Conservation (phyloP, 2,329 filamentous ascomycete species). For the Sclerotinia trifoliorum region DNA sequence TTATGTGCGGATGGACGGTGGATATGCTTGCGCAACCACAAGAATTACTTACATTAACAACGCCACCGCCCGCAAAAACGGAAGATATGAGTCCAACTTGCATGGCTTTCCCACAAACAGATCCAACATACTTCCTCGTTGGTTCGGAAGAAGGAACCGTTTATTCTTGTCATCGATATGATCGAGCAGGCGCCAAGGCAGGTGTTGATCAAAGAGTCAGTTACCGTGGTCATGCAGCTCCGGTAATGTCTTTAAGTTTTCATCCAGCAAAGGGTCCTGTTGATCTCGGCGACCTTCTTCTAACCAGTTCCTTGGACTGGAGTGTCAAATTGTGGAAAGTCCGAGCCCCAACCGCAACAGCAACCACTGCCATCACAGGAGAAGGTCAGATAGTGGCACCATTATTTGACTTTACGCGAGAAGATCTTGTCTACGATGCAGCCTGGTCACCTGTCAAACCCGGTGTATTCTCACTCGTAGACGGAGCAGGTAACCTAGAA, state of each 20-base stretch:
- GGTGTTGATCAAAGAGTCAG: conserved; percentile 86
- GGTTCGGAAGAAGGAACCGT: conserved; percentile 96
- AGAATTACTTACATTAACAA: conserved; percentile 84
- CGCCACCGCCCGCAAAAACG: conserved; percentile 81
- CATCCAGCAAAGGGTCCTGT: conserved; percentile 90
- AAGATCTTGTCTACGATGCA: conserved; percentile 96
- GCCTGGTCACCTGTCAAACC: conserved; percentile 94
- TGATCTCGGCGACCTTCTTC: conserved; percentile 88
- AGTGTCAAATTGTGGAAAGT: conserved; percentile 97
- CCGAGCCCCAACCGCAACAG: conserved; percentile 72
- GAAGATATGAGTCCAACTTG: conserved; percentile 95
- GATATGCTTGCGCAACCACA: conserved; percentile 98
- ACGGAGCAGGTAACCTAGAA: conserved; percentile 88
- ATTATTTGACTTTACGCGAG: conserved; percentile 84
- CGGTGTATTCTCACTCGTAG: conserved; percentile 90
- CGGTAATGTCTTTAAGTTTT: conserved; percentile 94
- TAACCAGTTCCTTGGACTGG: conserved; percentile 94
- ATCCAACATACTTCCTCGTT: conserved; percentile 96
- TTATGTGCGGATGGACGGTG: conserved; percentile 95
- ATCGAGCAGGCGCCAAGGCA: conserved; percentile 94
- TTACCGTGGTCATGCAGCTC: conserved; percentile 87
- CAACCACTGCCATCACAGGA: conserved; percentile 51
- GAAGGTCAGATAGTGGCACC: conserved; percentile 61
- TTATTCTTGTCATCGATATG: conserved; percentile 94
- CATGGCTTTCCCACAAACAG: conserved; percentile 89